A percentile compares a stretch with the other conserved stretches of the same genome.
phyloP scores from a whole-genome alignment of 192 early-diverging fungal species.

The Linderina pennispora region DNA sequence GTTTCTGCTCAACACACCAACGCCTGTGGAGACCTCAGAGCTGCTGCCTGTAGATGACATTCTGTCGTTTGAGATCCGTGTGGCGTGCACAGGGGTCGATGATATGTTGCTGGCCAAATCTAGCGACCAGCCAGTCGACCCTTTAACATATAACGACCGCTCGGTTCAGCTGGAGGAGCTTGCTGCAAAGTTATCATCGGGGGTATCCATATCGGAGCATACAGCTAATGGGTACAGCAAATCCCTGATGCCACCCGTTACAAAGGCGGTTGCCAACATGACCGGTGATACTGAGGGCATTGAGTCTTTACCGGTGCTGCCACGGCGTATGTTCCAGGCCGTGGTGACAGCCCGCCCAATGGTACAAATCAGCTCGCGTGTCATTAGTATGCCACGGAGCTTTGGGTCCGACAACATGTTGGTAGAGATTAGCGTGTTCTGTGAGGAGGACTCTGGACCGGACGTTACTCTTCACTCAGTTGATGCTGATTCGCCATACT shows the following conservation, averaged over 20 bases:
- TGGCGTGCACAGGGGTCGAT: slow-evolving; percentile 6
- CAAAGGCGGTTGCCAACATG: no score
- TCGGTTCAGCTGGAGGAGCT: slow-evolving; percentile 33
- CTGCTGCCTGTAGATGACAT: slow-evolving; percentile 9
- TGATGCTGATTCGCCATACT: slow-evolving; percentile 9
- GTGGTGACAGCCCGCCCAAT: slow-evolving; percentile 22
- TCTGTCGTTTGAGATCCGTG: slow-evolving; percentile 29
- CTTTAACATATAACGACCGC: slow-evolving; percentile 4
- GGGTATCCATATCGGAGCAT: slow-evolving; percentile 12
- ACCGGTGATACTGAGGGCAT: not conserved
- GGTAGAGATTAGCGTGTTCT: slow-evolving; percentile 14
- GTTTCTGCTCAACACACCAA: slow-evolving; percentile 12
- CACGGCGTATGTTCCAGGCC: slow-evolving; percentile 24
- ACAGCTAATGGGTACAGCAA: no score
- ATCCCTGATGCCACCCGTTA: no score
- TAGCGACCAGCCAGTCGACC: slow-evolving; percentile 2
- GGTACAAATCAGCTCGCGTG: slow-evolving; percentile 9
- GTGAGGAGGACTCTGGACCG: not conserved
- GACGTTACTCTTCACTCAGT: slow-evolving; percentile 8
- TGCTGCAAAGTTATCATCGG: slow-evolving; percentile 16
- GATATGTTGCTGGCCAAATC: not conserved
- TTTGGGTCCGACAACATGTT: slow-evolving; percentile 25
- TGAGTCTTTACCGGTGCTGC: not conserved
- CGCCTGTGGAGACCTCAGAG: not conserved
- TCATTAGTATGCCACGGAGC: slow-evolving; percentile 17